Percentiles rank a stretch among this genome's conserved stretches.
phyloP scores from a whole-genome alignment of 78 protist genomes.

The Salpingoeca rosetta region DNA sequence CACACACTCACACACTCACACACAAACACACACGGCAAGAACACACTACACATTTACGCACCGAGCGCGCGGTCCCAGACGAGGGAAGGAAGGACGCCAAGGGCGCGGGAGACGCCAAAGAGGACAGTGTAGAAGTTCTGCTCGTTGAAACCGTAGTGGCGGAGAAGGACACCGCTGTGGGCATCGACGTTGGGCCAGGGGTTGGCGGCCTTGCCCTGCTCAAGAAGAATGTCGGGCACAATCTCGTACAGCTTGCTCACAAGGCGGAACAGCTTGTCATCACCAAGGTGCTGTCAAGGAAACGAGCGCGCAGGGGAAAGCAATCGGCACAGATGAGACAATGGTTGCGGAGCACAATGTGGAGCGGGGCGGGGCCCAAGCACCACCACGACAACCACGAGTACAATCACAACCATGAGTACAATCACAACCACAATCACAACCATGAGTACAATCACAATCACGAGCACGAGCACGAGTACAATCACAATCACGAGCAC shows the following conservation, averaged over 20 bases:
- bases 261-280: constrained; percentile 58
- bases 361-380: too few species aligned
- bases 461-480: too few species aligned
- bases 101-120: constrained; percentile 87
- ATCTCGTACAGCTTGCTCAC: constrained; percentile 52
- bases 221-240: constrained; percentile 75
- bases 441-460: too few species aligned
- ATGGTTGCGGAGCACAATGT: too few species aligned
- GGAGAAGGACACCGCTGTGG: constrained; percentile 87
- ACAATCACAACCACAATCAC: too few species aligned
- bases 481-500: too few species aligned
- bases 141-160: constrained; percentile 66
- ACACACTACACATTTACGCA: too few species aligned
- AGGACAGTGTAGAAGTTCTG: constrained; percentile 87
- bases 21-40: too few species aligned
- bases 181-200: constrained; percentile 95
- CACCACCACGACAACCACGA: constrained; percentile 66
- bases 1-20: too few species aligned
- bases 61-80: constrained; percentile 86
- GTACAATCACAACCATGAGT: too few species aligned
- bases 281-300: constrained; percentile 87
- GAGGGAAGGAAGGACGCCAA: constrained; percentile 86
- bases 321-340: too few species aligned
- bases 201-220: constrained; percentile 90
- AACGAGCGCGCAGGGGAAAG: too few species aligned